Percentiles rank a stretch among this genome's conserved stretches.
phyloP scores from a whole-genome alignment of 495 filamentous ascomycete genomes.

The Lichina pygmaea region DNA sequence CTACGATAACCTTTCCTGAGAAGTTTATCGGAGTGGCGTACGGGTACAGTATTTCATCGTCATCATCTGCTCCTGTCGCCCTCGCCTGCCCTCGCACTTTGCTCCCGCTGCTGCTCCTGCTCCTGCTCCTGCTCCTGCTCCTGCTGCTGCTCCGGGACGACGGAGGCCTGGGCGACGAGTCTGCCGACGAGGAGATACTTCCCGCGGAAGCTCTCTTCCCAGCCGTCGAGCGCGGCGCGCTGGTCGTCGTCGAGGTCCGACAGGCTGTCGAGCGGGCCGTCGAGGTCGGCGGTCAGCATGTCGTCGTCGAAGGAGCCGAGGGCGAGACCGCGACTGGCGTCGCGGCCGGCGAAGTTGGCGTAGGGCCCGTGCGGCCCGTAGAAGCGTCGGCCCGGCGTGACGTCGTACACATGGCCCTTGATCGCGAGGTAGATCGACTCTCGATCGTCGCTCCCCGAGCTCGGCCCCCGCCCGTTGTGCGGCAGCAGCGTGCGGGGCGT shows the following conservation, averaged over 20 bases:
- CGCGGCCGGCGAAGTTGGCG: constrained; percentile 81
- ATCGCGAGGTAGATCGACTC: constrained; percentile 61
- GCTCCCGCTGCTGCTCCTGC: too few species aligned
- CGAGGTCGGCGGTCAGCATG: constrained; percentile 67
- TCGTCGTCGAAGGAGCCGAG: constrained; percentile 85
- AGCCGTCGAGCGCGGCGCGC: constrained; percentile 57
- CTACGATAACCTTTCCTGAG: too few species aligned
- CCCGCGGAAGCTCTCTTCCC: constrained; percentile 78
- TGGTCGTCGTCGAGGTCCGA: constrained; percentile 49
- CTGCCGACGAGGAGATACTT: constrained; percentile 92
- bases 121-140: too few species aligned
- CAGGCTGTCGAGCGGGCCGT: constrained; percentile 63
- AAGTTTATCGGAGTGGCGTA: too few species aligned
- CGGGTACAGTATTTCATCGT: too few species aligned
- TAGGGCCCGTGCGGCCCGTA: constrained; percentile 87
- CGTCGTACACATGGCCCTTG: constrained; percentile 67
- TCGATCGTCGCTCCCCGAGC: background rate
- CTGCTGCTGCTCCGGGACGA: too few species aligned
- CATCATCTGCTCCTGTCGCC: background rate
- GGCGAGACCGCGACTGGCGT: constrained; percentile 75
- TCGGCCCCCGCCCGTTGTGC: constrained; percentile 40
- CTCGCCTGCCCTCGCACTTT: background rate
- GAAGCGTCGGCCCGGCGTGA: constrained; percentile 60
- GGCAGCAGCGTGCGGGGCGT: constrained; percentile 61
- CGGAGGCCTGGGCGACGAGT: constrained; percentile 23